These are phyloP conservation scores for Cichorium intybus DNA, from an alignment of 140 eudicot species.

Conservation along the genomic window DNA sequence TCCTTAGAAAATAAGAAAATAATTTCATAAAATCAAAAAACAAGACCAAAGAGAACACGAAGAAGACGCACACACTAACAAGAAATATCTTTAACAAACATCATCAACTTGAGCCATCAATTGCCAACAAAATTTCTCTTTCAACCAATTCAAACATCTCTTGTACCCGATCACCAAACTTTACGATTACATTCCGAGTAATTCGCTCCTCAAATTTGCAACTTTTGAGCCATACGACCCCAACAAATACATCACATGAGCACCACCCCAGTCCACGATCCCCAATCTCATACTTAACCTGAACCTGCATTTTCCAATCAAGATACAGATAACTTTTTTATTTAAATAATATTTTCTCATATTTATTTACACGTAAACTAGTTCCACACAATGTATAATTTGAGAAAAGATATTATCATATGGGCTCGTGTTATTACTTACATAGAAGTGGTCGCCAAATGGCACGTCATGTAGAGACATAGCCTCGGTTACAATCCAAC, in stretches of 20 bases:
- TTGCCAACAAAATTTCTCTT: slow-evolving; percentile 47
- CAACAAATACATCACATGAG: slow-evolving; percentile 56
- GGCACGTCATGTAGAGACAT: slow-evolving; percentile 80
- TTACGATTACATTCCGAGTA: slow-evolving; percentile 44
- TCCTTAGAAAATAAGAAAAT: no score
- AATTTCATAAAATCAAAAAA: no score
- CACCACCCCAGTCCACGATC: slow-evolving; percentile 39
- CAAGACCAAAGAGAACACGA: no score
- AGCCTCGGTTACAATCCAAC: slow-evolving; percentile 71
- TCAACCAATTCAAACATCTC: slow-evolving; percentile 56
- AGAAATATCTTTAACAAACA: background rate
- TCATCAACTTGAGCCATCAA: slow-evolving; percentile 9
- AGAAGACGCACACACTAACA: background rate
- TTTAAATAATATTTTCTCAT: background rate
- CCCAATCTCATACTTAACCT: slow-evolving; percentile 50
- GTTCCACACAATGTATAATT: background rate
- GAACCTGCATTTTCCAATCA: slow-evolving; percentile 23
- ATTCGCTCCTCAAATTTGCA: slow-evolving; percentile 69
- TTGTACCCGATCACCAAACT: slow-evolving; percentile 45
- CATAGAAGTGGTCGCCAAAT: slow-evolving; percentile 68
- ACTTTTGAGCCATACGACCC: slow-evolving; percentile 74
- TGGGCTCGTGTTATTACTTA: slow-evolving; percentile 24
- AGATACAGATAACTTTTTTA: background rate
- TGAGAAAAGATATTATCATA: background rate
- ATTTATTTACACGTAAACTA: background rate